A percentile compares a stretch with the other conserved stretches of the same genome.
Evolutionary conservation across 768 basidiomycete species (phyloP).

Genomic region (Mrakia gelida): DNA sequence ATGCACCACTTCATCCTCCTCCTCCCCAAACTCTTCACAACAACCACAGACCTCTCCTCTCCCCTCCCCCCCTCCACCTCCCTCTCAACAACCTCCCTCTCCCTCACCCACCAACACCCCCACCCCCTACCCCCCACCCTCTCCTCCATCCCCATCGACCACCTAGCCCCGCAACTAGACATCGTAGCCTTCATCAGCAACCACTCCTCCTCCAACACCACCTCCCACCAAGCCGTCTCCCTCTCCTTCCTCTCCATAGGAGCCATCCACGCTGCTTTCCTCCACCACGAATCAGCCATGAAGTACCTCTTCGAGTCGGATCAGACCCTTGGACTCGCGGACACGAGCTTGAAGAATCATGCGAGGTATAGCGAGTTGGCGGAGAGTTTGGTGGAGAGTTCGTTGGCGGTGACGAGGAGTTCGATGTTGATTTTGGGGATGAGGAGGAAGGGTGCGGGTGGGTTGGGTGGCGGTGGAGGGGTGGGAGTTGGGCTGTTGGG

Average conservation of each 20-base stretch:
- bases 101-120: no score
- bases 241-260: background rate
- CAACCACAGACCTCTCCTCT: background rate
- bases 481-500: background rate
- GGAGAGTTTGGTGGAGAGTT: background rate
- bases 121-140: background rate
- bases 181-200: background rate
- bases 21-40: slow-evolving; percentile 5
- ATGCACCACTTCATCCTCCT: slow-evolving; percentile 7
- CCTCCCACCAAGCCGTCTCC: slow-evolving; percentile 1
- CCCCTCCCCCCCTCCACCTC: background rate
- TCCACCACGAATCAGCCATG: slow-evolving; percentile 5
- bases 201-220: background rate
- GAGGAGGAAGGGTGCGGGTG: background rate
- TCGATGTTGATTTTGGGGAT: background rate
- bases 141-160: slow-evolving; percentile 2
- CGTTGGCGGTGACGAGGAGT: background rate
- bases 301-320: slow-evolving; percentile 6
- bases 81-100: background rate
- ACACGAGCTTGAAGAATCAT: background rate
- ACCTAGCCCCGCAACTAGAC: slow-evolving; percentile 1
- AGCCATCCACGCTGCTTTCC: background rate
- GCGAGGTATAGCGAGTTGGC: background rate
- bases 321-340: background rate
- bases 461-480: background rate